Evolutionary conservation across 495 filamentous ascomycete species (phyloP), one percentile per base, ranked within the genome.

Genomic region (Talaromyces thailandensis): DNA sequence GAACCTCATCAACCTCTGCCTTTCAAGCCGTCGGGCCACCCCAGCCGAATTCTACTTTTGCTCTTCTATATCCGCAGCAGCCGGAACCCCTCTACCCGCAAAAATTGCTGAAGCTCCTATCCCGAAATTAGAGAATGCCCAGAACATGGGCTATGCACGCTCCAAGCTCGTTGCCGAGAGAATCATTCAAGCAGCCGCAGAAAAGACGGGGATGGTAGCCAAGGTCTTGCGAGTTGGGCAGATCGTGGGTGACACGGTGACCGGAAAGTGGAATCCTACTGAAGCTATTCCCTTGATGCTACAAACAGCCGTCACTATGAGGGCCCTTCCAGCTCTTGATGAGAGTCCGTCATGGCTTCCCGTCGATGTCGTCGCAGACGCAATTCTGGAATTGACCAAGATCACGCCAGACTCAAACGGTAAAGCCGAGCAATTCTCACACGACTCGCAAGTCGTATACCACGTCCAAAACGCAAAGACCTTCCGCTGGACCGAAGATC

Each of bases 271-370:
- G 86, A 89, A 86, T 66, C 66, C 73, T 35, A 81, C 73, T 1
- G 86, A 89, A 67, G 85, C 84, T 2, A 88, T 84, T 73, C 84
- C 86, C 11, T 67, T 86, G 62, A 81, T 89, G 74, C 66, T 88
- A 6, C 77, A 76, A 28, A 77, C 71, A 1, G 74, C 76, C 12
- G 65, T 65, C 18, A 68, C 80, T 0, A 75, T 81, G 14, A 75
- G 75, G 0, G 77, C 75, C 53, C 70, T 89, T 1, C 86, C 86
- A 1, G 66, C 73, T 16, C 71, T 89, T 0, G 65, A 77, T 1
- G 77, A 84, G 52, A 65, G 76, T 35, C 66, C 84, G 16, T 75
- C 71, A 32, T 89, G 86, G 86, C 70, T 88, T 16, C 82, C 84
- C 0, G 77, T 84, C 16, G 75, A 86, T 72, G 28, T 82, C 53